Evolutionary conservation across 768 basidiomycete genomes (phyloP).

Genomic region (Mycena vitilis): DNA sequence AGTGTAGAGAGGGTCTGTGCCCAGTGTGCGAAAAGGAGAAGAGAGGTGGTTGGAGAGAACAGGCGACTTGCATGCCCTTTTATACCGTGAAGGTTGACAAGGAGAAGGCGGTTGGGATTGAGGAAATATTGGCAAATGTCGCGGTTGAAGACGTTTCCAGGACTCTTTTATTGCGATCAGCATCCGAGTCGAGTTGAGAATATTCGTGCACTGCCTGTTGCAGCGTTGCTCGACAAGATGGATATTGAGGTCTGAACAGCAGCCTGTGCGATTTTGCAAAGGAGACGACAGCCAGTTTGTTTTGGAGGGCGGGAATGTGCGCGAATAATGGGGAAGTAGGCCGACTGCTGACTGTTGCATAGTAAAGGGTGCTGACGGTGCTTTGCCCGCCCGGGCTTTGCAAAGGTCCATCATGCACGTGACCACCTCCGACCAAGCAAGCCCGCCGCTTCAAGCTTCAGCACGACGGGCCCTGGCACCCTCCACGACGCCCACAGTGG

Average conservation of each 20-base stretch:
- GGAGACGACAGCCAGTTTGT: too few relatives aligned
- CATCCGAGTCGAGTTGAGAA: constrained; percentile 10
- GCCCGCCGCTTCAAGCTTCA: not conserved
- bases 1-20: constrained; percentile 27
- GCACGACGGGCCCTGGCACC: not conserved
- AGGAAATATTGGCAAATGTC: constrained; percentile 16
- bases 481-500: not conserved
- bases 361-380: too few relatives aligned
- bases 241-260: not conserved
- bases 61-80: constrained; percentile 18
- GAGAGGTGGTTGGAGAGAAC: constrained; percentile 33
- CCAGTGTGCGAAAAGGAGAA: constrained; percentile 27
- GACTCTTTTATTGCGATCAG: constrained; percentile 1
- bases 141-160: constrained; percentile 21
- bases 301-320: not conserved
- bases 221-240: not conserved
- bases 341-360: too few relatives aligned
- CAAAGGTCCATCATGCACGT: too few relatives aligned
- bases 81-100: constrained; percentile 15
- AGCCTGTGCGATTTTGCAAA: too few relatives aligned
- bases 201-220: constrained; percentile 26
- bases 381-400: too few relatives aligned
- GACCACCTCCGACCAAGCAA: too few relatives aligned
- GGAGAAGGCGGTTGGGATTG: not conserved
- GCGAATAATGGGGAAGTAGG: not conserved